phyloP scores from a whole-genome alignment of 192 early-diverging fungal genomes.

The Linnemannia zychae region DNA sequence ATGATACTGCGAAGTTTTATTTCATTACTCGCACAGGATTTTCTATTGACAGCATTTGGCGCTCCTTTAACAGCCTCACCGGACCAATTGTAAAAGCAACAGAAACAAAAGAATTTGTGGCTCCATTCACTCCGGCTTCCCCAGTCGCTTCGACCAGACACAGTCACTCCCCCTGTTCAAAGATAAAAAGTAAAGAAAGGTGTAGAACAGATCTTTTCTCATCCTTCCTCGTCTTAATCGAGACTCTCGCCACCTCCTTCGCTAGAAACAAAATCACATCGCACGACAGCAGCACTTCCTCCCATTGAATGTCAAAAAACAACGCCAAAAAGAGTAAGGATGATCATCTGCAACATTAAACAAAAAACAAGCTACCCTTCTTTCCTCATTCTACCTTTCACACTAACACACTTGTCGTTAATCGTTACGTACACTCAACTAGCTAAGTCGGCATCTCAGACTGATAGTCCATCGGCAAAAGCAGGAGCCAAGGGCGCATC shows the following conservation, averaged over 20 bases:
- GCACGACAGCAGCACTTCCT: background rate
- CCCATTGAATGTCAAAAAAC: conserved; percentile 35
- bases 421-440: background rate
- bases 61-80: no score
- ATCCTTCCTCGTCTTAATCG: background rate
- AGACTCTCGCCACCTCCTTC: background rate
- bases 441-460: conserved; percentile 13
- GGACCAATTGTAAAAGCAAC: no score
- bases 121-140: background rate
- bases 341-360: background rate
- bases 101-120: background rate
- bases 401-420: background rate
- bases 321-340: conserved; percentile 24
- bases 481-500: conserved; percentile 10
- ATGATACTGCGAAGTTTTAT: no score
- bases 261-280: no score
- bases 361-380: background rate
- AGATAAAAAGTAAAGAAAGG: background rate
- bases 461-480: conserved; percentile 3
- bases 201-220: background rate
- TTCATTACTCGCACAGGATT: background rate
- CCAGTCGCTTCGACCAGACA: background rate
- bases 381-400: background rate
- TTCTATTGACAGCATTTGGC: background rate
- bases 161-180: conserved; percentile 14